Percentiles rank a stretch among this genome's conserved stretches.
Evolutionary conservation across 495 filamentous ascomycete genomes (phyloP).

Genomic region (Parmelia sp.): DNA sequence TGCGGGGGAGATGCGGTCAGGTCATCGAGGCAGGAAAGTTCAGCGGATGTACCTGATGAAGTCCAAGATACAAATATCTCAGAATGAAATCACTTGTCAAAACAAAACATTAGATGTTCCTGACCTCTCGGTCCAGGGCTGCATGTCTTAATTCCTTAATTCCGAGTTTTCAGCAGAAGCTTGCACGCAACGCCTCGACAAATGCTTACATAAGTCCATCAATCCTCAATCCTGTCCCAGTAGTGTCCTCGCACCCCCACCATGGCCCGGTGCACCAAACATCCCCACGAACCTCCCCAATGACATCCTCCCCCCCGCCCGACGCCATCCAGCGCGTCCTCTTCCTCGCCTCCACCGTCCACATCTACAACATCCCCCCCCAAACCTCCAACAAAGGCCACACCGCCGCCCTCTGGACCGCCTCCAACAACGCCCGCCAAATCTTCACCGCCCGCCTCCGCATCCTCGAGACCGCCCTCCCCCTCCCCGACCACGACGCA

Average conservation of each 20-base stretch:
- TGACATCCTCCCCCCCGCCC: conserved; percentile 31
- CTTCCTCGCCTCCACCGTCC: conserved; percentile 60
- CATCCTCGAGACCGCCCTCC: conserved; percentile 65
- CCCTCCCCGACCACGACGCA: conserved; percentile 28
- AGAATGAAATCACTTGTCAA: no score
- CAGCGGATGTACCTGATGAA: not conserved
- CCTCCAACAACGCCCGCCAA: conserved; percentile 54
- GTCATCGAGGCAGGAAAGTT: not conserved
- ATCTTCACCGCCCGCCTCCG: conserved; percentile 80
- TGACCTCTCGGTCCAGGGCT: no score
- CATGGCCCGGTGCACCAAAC: not conserved
- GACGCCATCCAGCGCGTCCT: conserved; percentile 75
- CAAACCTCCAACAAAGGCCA: conserved; percentile 64
- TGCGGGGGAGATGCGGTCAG: not conserved
- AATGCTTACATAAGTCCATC: not conserved
- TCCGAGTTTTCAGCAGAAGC: not conserved
- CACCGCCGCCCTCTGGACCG: conserved; percentile 69
- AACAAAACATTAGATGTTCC: no score
- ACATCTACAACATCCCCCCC: conserved; percentile 76
- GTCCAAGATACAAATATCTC: no score
- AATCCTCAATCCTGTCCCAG: no score
- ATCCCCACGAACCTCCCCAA: not conserved
- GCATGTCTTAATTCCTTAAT: no score
- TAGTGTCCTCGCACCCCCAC: no score
- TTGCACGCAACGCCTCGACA: conserved; percentile 1